Conservation (phyloP, 352 stramenopile species). For the Phytopythium vexans region DNA sequence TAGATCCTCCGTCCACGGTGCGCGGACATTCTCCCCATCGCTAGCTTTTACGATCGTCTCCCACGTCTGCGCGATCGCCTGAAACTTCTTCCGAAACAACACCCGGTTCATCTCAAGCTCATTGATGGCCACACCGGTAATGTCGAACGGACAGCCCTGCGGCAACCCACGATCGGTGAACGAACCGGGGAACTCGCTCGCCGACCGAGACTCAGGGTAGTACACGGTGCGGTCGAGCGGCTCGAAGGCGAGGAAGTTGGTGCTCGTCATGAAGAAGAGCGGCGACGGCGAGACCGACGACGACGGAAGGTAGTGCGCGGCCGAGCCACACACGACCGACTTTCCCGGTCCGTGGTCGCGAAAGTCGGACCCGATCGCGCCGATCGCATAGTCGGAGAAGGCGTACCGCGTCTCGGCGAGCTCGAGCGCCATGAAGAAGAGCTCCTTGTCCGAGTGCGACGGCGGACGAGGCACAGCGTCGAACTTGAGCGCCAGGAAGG, state of each 20-base stretch:
- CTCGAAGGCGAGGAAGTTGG: conserved; percentile 35
- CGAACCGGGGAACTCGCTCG: conserved; percentile 1
- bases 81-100: not conserved
- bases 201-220: not conserved
- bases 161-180: not conserved
- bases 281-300: conserved; percentile 10
- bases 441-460: conserved; percentile 29
- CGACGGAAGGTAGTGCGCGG: conserved; percentile 22
- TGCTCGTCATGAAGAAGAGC: conserved; percentile 42
- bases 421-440: conserved; percentile 40
- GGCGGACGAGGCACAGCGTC: conserved; percentile 1
- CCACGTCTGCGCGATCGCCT: not conserved
- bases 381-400: conserved; percentile 28
- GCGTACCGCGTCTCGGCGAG: conserved; percentile 26
- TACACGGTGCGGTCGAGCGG: conserved; percentile 6
- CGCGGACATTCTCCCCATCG: not conserved
- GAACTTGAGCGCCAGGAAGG: conserved; percentile 15
- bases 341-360: not conserved
- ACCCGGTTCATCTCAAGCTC: conserved; percentile 3
- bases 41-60: not conserved
- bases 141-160: conserved; percentile 6
- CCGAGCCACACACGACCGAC: conserved; percentile 21
- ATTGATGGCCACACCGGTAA: not conserved
- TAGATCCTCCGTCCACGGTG: no score
- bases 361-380: conserved; percentile 16